Percentiles rank a stretch among this genome's conserved stretches.
phyloP scores from a whole-genome alignment of 345 rosid species.

The Crucihimalaya himalaica region DNA sequence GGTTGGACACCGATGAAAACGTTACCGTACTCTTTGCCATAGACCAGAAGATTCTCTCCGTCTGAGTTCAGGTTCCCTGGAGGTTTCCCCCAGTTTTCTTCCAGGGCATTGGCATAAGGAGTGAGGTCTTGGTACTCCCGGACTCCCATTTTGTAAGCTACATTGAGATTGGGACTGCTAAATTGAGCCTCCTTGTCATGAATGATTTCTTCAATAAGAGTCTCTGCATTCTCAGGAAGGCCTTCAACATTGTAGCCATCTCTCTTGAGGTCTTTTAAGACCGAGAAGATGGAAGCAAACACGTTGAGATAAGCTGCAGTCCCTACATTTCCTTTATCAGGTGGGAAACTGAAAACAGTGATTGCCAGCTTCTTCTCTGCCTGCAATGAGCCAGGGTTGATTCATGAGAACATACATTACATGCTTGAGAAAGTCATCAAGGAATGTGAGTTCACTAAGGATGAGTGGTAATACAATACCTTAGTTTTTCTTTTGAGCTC shows the following conservation, averaged over 20 bases:
- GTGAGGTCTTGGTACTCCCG: slow-evolving; percentile 83
- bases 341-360: slow-evolving; percentile 99
- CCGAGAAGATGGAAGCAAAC: slow-evolving; percentile 91
- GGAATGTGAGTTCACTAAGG: background rate
- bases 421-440: slow-evolving; percentile 12
- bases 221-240: slow-evolving; percentile 92
- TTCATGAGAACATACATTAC: slow-evolving; percentile 28
- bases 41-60: slow-evolving; percentile 90
- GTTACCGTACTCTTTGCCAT: slow-evolving; percentile 90
- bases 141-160: slow-evolving; percentile 92
- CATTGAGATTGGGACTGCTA: slow-evolving; percentile 90
- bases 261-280: slow-evolving; percentile 69
- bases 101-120: slow-evolving; percentile 79
- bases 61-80: slow-evolving; percentile 96
- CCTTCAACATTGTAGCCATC: slow-evolving; percentile 93
- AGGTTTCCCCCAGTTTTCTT: slow-evolving; percentile 99
- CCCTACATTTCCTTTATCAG: slow-evolving; percentile 96
- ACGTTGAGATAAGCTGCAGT: slow-evolving; percentile 96
- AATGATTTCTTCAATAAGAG: slow-evolving; percentile 80
- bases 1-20: slow-evolving; percentile 98
- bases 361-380: slow-evolving; percentile 86
- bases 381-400: slow-evolving; percentile 46
- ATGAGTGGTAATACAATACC: slow-evolving; percentile 45
- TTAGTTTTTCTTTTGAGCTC: slow-evolving; percentile 87
- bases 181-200: slow-evolving; percentile 99